phyloP scores from a whole-genome alignment of 345 rosid species.

The Sisymbrium altissimum region DNA sequence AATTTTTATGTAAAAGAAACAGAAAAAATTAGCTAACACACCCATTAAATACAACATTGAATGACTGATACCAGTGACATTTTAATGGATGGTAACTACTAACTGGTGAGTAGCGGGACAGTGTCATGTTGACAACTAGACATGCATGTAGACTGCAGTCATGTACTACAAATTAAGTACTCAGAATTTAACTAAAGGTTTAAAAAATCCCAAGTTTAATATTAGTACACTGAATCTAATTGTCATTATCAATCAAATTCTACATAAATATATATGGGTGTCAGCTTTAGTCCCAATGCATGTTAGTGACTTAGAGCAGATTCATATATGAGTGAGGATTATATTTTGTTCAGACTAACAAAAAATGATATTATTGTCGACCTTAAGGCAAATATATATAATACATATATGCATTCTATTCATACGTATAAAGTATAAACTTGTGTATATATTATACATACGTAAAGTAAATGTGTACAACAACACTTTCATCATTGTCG shows the following conservation, averaged over 20 bases:
- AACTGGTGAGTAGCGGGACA: not conserved
- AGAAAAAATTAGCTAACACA: not conserved
- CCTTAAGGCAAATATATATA: not conserved
- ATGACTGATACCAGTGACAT: conserved; percentile 5
- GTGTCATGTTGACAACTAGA: not conserved
- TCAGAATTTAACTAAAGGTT: not conserved
- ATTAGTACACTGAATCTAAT: not conserved
- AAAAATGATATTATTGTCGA: not conserved
- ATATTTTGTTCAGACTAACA: not conserved
- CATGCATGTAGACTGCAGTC: not conserved
- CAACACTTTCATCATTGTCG: not conserved
- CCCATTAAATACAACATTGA: conserved; percentile 2
- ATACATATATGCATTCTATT: not conserved
- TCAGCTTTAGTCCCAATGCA: not conserved
- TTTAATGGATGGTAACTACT: not conserved
- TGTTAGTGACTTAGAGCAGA: not conserved
- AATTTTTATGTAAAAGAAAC: not conserved
- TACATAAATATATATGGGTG: not conserved
- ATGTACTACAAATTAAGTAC: not conserved
- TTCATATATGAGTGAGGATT: no score
- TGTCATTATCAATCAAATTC: conserved; percentile 2
- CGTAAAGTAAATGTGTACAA: not conserved
- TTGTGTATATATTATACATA: not conserved
- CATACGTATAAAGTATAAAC: not conserved
- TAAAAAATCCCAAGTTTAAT: not conserved